Evolutionary conservation across 441 rosid species (phyloP), one percentile per base, ranked within the genome.

Genomic region (California macrophylla): DNA sequence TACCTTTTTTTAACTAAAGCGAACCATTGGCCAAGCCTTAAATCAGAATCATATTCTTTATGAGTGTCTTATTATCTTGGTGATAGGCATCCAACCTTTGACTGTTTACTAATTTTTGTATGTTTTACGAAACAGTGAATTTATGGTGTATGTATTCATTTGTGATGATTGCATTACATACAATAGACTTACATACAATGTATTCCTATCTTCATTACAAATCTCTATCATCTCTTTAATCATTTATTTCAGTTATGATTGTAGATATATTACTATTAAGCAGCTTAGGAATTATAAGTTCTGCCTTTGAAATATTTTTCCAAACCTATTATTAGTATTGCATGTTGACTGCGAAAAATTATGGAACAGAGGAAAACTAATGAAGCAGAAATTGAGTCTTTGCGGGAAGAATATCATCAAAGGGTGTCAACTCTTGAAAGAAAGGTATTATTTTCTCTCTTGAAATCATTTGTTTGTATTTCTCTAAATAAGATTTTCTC

Each of bases 381-480:
- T 75, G 98, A 89, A 52, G 97, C 95, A 3, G 99, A 95, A 85
- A 77, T 95, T 58, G 98, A 95, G 82, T 86, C 98, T 72, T 82
- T 95, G 83, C 85, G 95, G 72, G 99, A 92, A 82, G 98, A 92
- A 85, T 95, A 90, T 80, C 98, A 89, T 85, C 99, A 95, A 82
- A 86, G 95, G 83, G 90, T 92, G 83, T 86, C 93, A 64, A 83
- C 89, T 68, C 93, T 95, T 64, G 99, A 95, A 83, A 90, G 97
- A 73, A 92, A 90, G 97, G 99, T 90, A 68, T 47, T 47, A 67
- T 26, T 40, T 12, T 32, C 25, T 30, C 40, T 32, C 42, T n/a
- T 26, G 65, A 61, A 54, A 61, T 61, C 18, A 26, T 18, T 32
- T 64, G 4, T 64, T 40, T 30, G 67, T 18, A 26, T 28, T 16